Percentiles rank a stretch among this genome's conserved stretches.
phyloP scores from a whole-genome alignment of 148 eudicot genomes.

The Fagopyrum tataricum region DNA sequence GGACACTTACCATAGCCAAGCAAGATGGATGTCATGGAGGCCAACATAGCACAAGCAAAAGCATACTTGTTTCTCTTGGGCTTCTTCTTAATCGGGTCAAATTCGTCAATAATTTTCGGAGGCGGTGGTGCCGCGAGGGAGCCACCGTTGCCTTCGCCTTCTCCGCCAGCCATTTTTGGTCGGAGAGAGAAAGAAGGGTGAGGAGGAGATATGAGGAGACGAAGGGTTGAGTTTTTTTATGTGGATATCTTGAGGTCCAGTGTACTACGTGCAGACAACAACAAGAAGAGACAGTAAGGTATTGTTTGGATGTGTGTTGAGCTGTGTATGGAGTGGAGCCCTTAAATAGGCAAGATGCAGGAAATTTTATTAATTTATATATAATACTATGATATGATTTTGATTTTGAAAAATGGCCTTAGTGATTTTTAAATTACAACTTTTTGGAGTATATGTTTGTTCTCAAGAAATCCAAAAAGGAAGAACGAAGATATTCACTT shows the following conservation, averaged over 20 bases:
- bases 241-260: neutral
- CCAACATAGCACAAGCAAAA: slow-evolving; percentile 37
- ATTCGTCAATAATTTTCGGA: neutral
- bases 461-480: neutral
- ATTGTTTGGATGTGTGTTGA: slow-evolving; percentile 4
- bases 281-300: neutral
- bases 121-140: neutral
- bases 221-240: neutral
- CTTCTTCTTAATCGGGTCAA: slow-evolving; percentile 26
- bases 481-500: neutral
- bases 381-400: neutral
- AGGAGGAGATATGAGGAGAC: neutral
- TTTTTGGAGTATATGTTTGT: neutral
- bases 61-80: slow-evolving; percentile 45
- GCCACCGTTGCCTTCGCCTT: neutral
- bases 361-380: neutral
- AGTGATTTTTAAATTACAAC: neutral
- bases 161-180: slow-evolving; percentile 7
- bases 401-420: neutral
- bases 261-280: neutral
- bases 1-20: slow-evolving; percentile 41
- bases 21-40: slow-evolving; percentile 45
- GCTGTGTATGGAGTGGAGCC: slow-evolving; percentile 13
- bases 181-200: too few species aligned
- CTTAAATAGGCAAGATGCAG: neutral